Conservation (phyloP, 2,329 filamentous ascomycete genomes). For the Sordariomycetes sp. region DNA sequence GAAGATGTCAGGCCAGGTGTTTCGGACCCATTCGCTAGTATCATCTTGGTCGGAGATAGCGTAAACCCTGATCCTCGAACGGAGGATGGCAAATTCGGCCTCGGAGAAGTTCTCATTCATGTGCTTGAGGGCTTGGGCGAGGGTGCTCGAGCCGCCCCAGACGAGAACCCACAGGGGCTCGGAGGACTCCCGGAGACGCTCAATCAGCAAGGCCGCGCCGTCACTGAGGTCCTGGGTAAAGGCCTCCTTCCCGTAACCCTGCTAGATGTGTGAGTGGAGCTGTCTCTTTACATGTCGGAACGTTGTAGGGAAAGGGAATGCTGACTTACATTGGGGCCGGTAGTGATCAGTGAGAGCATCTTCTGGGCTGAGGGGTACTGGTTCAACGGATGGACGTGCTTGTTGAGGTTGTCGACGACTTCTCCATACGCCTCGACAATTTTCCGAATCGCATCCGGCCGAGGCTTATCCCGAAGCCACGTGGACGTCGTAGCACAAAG, state of each 20-base stretch:
- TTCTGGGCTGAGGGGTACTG: constrained; percentile 24
- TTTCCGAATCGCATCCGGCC: constrained; percentile 25
- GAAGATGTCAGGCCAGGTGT: constrained; percentile 36
- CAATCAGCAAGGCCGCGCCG: constrained; percentile 27
- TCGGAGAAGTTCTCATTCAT: constrained; percentile 17
- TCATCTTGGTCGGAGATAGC: constrained; percentile 48
- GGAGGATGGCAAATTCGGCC: constrained; percentile 15
- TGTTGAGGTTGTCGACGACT: constrained; percentile 31
- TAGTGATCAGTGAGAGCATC: constrained; percentile 18
- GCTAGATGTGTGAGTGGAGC: neutral
- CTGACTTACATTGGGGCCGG: constrained; percentile 18
- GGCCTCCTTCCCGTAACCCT: constrained; percentile 19
- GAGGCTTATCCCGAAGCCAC: constrained; percentile 26
- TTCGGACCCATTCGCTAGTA: constrained; percentile 39
- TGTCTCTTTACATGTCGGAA: neutral
- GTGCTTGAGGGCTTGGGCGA: constrained; percentile 31
- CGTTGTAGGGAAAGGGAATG: neutral
- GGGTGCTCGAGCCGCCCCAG: constrained; percentile 39
- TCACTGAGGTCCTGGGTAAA: constrained; percentile 17
- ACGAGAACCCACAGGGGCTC: constrained; percentile 35
- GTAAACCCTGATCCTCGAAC: constrained; percentile 32
- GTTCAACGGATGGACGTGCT: constrained; percentile 27
- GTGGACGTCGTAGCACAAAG: constrained; percentile 30
- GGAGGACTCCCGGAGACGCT: constrained; percentile 11
- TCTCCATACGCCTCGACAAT: constrained; percentile 28